These are phyloP conservation scores for Alliaria petiolata DNA, from an alignment of 345 rosid genomes.

Conservation along the genomic window DNA sequence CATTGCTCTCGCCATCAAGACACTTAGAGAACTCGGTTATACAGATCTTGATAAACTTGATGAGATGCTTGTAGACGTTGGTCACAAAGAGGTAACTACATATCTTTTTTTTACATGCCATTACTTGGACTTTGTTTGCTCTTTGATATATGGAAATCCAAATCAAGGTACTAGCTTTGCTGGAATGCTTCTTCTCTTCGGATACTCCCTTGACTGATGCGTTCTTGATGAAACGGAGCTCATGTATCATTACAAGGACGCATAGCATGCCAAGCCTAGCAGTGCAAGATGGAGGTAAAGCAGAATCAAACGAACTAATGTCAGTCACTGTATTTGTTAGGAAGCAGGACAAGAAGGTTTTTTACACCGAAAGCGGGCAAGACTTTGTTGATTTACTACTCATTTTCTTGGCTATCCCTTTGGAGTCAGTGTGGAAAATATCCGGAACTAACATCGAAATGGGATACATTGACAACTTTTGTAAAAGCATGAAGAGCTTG, in stretches of 20 bases:
- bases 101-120: neutral
- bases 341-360: neutral
- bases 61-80: neutral
- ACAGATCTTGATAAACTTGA: neutral
- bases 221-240: neutral
- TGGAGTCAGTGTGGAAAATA: neutral
- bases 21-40: neutral
- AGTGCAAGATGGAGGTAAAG: neutral
- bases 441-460: neutral
- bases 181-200: slow-evolving; percentile 4
- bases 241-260: neutral
- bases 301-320: neutral
- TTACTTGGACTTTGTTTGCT: too few species aligned
- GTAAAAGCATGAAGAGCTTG: neutral
- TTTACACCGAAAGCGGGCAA: neutral
- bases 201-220: slow-evolving; percentile 19
- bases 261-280: neutral
- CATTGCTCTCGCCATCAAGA: neutral
- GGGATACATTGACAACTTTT: slow-evolving; percentile 4
- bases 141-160: too few species aligned
- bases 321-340: slow-evolving; percentile 1
- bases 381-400: slow-evolving; percentile 12
- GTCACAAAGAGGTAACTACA: neutral
- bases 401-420: neutral
- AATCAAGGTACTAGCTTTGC: slow-evolving; percentile 7